Conservation (phyloP, 2,329 filamentous ascomycete species). For the Fusarium siculi region DNA sequence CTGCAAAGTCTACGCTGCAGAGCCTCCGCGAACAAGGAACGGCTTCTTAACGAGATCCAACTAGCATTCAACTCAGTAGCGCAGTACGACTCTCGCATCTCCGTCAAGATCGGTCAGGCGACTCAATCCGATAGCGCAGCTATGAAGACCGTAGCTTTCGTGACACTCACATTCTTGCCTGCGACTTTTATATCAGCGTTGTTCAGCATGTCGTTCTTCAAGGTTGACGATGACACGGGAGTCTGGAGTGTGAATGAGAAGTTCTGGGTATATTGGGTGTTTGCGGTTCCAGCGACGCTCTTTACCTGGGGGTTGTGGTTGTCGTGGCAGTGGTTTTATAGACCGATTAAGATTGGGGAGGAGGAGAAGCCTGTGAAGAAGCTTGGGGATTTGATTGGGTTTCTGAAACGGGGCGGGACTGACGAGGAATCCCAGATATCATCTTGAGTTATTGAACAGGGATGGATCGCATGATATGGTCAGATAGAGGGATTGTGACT, state of each 20-base stretch:
- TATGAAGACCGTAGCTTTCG: conserved; percentile 62
- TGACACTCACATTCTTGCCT: conserved; percentile 61
- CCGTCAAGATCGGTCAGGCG: conserved; percentile 53
- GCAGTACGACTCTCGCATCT: conserved; percentile 52
- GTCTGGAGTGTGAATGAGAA: conserved; percentile 45
- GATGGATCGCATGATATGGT: background rate
- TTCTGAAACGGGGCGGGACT: background rate
- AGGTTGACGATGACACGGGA: conserved; percentile 36
- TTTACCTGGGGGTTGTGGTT: conserved; percentile 39
- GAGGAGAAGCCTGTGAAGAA: background rate
- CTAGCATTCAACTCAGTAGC: conserved; percentile 59
- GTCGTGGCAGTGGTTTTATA: conserved; percentile 6
- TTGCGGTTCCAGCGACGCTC: conserved; percentile 45
- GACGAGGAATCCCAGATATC: background rate
- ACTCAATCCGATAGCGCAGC: conserved; percentile 59
- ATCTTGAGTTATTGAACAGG: background rate
- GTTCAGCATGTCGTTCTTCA: conserved; percentile 60
- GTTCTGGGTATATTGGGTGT: conserved; percentile 53
- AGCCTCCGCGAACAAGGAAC: conserved; percentile 52
- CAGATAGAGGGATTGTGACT: background rate
- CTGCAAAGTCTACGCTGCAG: conserved; percentile 50
- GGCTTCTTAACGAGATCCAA: conserved; percentile 67
- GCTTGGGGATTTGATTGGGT: background rate
- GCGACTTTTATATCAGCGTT: conserved; percentile 62
- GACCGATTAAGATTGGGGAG: conserved; percentile 11